Evolutionary conservation across 352 stramenopile species (phyloP).

Genomic region (Phytophthora uliginosa): DNA sequence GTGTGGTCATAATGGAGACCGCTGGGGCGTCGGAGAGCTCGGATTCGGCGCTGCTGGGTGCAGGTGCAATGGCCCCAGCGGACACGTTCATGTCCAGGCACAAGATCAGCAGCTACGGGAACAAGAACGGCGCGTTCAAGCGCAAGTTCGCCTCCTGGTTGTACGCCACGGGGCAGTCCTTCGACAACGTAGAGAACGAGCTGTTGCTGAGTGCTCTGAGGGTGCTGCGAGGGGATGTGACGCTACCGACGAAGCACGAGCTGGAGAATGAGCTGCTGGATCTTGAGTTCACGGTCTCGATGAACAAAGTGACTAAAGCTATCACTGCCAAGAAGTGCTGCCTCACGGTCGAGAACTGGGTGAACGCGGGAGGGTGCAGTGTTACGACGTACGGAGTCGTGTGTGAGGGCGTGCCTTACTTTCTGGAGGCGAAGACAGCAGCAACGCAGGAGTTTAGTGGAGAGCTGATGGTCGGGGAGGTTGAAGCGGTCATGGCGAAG

Average conservation of each 20-base stretch:
- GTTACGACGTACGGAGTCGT: constrained; percentile 60
- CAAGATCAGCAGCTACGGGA: constrained; percentile 36
- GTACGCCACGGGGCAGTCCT: constrained; percentile 64
- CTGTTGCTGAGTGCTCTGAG: constrained; percentile 54
- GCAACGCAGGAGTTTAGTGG: constrained; percentile 9
- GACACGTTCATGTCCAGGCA: neutral
- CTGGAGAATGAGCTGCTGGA: constrained; percentile 75
- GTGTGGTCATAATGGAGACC: constrained; percentile 5
- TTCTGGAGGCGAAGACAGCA: constrained; percentile 49
- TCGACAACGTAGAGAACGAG: constrained; percentile 57
- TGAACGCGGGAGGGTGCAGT: constrained; percentile 44
- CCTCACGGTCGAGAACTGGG: constrained; percentile 69
- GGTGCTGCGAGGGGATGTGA: constrained; percentile 50
- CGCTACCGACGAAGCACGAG: constrained; percentile 59
- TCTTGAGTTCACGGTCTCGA: constrained; percentile 54
- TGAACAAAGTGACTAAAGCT: constrained; percentile 53
- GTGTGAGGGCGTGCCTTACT: constrained; percentile 50
- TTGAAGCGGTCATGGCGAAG: constrained; percentile 60
- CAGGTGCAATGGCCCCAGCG: neutral
- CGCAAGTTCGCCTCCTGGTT: constrained; percentile 73
- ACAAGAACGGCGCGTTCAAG: constrained; percentile 72
- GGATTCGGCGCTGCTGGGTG: neutral
- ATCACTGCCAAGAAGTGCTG: constrained; percentile 62
- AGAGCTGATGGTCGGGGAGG: constrained; percentile 51
- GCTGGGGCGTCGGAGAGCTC: neutral